These are phyloP conservation scores for Aspergillus pseudonomiae DNA, from an alignment of 2,329 filamentous ascomycete genomes.

Conservation along the genomic window DNA sequence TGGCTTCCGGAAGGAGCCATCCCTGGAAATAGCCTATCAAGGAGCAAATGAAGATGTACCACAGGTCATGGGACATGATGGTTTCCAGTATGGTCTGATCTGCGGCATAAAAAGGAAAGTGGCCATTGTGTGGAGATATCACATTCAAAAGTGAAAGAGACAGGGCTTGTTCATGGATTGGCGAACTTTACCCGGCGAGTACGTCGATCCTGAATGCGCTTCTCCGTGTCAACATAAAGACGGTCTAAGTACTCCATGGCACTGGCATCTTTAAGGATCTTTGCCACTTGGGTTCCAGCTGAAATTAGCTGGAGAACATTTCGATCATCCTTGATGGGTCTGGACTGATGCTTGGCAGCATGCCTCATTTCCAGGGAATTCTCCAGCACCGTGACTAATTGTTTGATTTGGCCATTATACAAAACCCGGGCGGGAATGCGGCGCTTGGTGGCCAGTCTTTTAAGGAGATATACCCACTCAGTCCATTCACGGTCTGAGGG, in stretches of 20 bases:
- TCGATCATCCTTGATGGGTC: constrained; percentile 83
- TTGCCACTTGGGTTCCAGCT: constrained; percentile 83
- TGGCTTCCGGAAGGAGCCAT: constrained; percentile 3
- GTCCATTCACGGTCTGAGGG: constrained; percentile 85
- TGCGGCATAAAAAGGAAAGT: constrained; percentile 2
- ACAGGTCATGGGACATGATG: constrained; percentile 1
- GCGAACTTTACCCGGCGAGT: constrained; percentile 42
- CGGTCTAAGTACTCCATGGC: constrained; percentile 82
- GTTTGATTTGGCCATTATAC: constrained; percentile 89
- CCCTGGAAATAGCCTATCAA: constrained; percentile 5
- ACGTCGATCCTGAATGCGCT: constrained; percentile 70
- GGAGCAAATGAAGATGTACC: not conserved
- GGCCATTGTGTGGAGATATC: constrained; percentile 16
- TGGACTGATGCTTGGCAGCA: constrained; percentile 79
- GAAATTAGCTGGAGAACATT: constrained; percentile 87
- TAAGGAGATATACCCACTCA: constrained; percentile 87
- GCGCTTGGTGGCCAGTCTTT: constrained; percentile 81
- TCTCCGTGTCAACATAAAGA: constrained; percentile 81
- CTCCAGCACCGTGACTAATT: constrained; percentile 84
- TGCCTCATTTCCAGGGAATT: constrained; percentile 88
- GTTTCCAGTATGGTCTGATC: constrained; percentile 8
- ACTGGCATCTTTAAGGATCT: constrained; percentile 79
- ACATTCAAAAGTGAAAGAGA: constrained; percentile 12
- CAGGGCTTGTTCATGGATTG: constrained; percentile 26
- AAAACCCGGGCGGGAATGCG: constrained; percentile 81